phyloP scores from a whole-genome alignment of 306 rosid genomes.

The Phaseolus lunatus region DNA sequence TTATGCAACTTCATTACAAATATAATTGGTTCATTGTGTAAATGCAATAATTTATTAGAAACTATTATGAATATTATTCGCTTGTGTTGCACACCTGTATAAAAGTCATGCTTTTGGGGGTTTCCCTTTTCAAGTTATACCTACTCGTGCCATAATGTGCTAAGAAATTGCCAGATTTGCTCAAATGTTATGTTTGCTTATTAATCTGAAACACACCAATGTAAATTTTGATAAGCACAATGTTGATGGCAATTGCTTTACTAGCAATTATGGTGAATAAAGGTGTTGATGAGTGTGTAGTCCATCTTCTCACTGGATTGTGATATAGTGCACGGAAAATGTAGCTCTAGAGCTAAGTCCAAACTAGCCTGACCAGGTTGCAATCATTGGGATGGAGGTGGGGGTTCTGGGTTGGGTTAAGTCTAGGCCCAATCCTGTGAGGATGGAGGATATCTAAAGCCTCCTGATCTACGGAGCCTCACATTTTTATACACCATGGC shows the following conservation, averaged over 20 bases:
- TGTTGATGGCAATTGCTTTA: slow-evolving; percentile 5
- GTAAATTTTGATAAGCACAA: slow-evolving; percentile 14
- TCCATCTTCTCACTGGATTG: not conserved
- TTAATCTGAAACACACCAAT: not conserved
- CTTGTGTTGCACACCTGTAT: slow-evolving; percentile 1
- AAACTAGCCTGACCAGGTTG: slow-evolving; percentile 1
- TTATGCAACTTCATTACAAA: not conserved
- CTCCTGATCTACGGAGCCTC: not conserved
- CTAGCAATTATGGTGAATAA: slow-evolving; percentile 17
- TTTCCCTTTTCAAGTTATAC: slow-evolving; percentile 13
- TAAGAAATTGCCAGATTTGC: not conserved
- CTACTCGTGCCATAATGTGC: slow-evolving; percentile 13
- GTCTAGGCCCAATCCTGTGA: not conserved
- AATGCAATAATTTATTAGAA: slow-evolving; percentile 24
- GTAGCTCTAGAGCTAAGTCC: not conserved
- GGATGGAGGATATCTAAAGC: slow-evolving; percentile 8
- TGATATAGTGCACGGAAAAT: not conserved
- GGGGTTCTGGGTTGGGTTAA: not conserved
- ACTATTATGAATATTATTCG: slow-evolving; percentile 18
- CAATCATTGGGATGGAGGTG: not conserved
- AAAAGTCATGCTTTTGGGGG: not conserved
- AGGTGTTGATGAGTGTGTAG: not conserved
- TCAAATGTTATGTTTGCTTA: not conserved
- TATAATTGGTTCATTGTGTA: slow-evolving; percentile 10
- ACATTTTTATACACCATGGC: not conserved